phyloP scores from a whole-genome alignment of 768 basidiomycete species.

The Tulasnella sp. region DNA sequence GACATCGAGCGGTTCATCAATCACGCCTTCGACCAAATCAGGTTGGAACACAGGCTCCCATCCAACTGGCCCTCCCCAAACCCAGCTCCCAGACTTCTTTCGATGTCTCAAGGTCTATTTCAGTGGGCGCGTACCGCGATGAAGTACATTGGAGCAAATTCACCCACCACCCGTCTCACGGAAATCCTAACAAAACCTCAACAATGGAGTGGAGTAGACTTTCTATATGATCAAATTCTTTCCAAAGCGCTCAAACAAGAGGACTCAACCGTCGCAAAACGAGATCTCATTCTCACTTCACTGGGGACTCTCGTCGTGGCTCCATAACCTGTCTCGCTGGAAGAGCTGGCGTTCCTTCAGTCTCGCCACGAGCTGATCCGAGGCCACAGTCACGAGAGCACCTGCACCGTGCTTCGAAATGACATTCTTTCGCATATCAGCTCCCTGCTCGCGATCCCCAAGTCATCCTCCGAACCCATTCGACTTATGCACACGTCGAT shows the following conservation, averaged over 20 bases:
- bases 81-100: not conserved
- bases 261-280: not conserved
- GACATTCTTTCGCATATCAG: too few species aligned
- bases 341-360: not conserved
- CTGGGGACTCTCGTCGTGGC: not conserved
- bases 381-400: not conserved
- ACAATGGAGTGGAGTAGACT: not conserved
- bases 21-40: not conserved
- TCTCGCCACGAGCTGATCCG: not conserved
- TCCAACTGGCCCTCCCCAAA: not conserved
- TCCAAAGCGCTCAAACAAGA: not conserved
- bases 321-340: not conserved
- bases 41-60: not conserved
- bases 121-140: not conserved
- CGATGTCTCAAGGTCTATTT: not conserved
- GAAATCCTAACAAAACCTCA: not conserved
- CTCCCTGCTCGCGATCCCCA: too few species aligned
- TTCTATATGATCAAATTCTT: not conserved
- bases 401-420: too few species aligned
- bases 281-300: not conserved
- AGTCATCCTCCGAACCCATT: too few species aligned
- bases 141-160: not conserved
- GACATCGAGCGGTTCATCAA: not conserved
- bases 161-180: not conserved
- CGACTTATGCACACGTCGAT: too few species aligned